Evolutionary conservation across 805 yeast species (phyloP).

Genomic region (Cyberlindnera mississippiensis): DNA sequence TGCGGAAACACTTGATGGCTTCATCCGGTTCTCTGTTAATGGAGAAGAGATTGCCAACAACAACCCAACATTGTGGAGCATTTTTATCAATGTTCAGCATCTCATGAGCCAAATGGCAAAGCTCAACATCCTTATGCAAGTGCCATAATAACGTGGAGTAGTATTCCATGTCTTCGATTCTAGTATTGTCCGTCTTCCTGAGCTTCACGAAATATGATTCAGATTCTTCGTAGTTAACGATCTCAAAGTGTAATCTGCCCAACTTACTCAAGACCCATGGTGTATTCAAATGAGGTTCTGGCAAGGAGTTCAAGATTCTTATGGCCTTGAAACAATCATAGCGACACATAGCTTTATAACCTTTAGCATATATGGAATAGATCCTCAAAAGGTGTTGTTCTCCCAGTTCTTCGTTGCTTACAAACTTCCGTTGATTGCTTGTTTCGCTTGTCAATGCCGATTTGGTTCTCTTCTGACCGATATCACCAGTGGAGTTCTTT

Average conservation of each 20-base stretch:
- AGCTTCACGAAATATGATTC: slow-evolving; percentile 59
- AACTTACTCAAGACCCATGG: slow-evolving; percentile 83
- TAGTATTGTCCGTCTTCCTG: slow-evolving; percentile 67
- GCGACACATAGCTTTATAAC: slow-evolving; percentile 53
- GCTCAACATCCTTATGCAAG: slow-evolving; percentile 69
- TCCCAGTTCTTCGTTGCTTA: slow-evolving; percentile 25
- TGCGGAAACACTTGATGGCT: slow-evolving; percentile 81
- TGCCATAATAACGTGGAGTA: slow-evolving; percentile 94
- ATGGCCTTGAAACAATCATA: slow-evolving; percentile 83
- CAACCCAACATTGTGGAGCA: slow-evolving; percentile 89
- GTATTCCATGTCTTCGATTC: slow-evolving; percentile 85
- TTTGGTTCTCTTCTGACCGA: slow-evolving; percentile 19
- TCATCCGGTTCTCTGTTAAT: slow-evolving; percentile 81
- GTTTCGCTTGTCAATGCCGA: slow-evolving; percentile 12
- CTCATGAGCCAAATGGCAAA: slow-evolving; percentile 82
- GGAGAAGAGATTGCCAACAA: slow-evolving; percentile 85
- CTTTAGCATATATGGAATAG: slow-evolving; percentile 54
- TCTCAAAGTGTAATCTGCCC: slow-evolving; percentile 82
- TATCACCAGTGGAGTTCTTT: slow-evolving; percentile 13
- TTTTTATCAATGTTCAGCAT: slow-evolving; percentile 58
- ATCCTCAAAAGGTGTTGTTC: slow-evolving; percentile 44
- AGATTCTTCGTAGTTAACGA: slow-evolving; percentile 78
- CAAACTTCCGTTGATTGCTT: slow-evolving; percentile 14
- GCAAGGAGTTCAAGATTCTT: slow-evolving; percentile 58
- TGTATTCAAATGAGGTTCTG: slow-evolving; percentile 57